These are phyloP conservation scores for Xylariomycetidae sp. DNA, from an alignment of 2,329 filamentous ascomycete genomes.

Conservation along the genomic window DNA sequence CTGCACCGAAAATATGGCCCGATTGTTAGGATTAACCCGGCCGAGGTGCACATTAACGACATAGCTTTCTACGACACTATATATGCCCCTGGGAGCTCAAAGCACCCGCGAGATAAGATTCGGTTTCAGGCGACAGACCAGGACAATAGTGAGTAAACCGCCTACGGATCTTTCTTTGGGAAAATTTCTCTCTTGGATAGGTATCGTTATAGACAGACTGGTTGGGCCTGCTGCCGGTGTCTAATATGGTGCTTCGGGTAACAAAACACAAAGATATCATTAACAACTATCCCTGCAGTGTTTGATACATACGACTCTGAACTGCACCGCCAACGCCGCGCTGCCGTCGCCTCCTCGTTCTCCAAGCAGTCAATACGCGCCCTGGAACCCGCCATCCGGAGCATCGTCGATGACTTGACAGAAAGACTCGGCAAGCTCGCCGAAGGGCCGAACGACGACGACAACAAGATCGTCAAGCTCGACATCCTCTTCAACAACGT, in stretches of 20 bases:
- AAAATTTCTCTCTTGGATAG: no score
- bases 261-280: no score
- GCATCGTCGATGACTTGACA: neutral
- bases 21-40: slow-evolving; percentile 3
- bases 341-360: slow-evolving; percentile 4
- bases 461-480: slow-evolving; percentile 1
- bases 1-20: slow-evolving; percentile 4
- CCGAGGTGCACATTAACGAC: slow-evolving; percentile 6
- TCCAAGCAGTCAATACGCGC: slow-evolving; percentile 6
- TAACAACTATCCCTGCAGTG: no score
- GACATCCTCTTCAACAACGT: slow-evolving; percentile 2
- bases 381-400: slow-evolving; percentile 4
- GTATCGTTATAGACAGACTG: no score
- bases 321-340: slow-evolving; percentile 5
- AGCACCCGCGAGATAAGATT: slow-evolving; percentile 6
- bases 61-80: slow-evolving; percentile 5
- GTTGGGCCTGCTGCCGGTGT: no score
- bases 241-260: no score
- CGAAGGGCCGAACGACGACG: no score
- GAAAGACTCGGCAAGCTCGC: neutral
- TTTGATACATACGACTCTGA: slow-evolving; percentile 3
- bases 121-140: slow-evolving; percentile 1
- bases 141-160: no score
- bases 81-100: slow-evolving; percentile 2
- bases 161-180: no score